phyloP scores from a whole-genome alignment of 2,329 filamentous ascomycete genomes.

The Dactylellina cionopaga region DNA sequence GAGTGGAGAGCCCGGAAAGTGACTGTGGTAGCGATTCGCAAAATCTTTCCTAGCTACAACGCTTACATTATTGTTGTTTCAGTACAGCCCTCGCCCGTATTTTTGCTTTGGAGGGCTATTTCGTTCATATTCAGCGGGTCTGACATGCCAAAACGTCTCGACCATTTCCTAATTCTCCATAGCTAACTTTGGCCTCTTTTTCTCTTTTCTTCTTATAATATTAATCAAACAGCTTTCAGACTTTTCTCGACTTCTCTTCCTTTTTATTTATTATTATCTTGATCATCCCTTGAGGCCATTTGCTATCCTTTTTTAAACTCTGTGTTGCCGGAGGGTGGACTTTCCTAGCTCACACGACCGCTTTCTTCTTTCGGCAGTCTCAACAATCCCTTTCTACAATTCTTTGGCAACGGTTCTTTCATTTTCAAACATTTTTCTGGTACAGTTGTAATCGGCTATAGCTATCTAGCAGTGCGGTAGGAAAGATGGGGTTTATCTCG shows the following conservation, averaged over 20 bases:
- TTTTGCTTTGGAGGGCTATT: too few species aligned
- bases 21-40: background rate
- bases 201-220: too few species aligned
- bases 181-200: background rate
- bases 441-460: too few species aligned
- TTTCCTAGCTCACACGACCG: conserved; percentile 28
- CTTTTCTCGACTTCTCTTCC: background rate
- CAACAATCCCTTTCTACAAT: background rate
- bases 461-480: background rate
- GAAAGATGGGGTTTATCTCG: conserved; percentile 17
- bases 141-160: conserved; percentile 3
- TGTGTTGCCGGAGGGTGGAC: conserved; percentile 18
- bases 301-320: conserved; percentile 3
- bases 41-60: conserved; percentile 18
- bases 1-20: too few species aligned
- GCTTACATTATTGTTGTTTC: conserved; percentile 42
- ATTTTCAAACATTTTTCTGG: background rate
- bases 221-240: too few species aligned
- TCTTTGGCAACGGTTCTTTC: conserved; percentile 1
- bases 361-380: conserved; percentile 30
- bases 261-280: conserved; percentile 15
- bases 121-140: too few species aligned
- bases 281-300: conserved; percentile 12
- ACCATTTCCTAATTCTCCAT: conserved; percentile 6
- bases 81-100: conserved; percentile 9